A percentile compares a stretch with the other conserved stretches of the same genome.
phyloP scores from a whole-genome alignment of 148 eudicot genomes.

The Hydrangea macrophylla region DNA sequence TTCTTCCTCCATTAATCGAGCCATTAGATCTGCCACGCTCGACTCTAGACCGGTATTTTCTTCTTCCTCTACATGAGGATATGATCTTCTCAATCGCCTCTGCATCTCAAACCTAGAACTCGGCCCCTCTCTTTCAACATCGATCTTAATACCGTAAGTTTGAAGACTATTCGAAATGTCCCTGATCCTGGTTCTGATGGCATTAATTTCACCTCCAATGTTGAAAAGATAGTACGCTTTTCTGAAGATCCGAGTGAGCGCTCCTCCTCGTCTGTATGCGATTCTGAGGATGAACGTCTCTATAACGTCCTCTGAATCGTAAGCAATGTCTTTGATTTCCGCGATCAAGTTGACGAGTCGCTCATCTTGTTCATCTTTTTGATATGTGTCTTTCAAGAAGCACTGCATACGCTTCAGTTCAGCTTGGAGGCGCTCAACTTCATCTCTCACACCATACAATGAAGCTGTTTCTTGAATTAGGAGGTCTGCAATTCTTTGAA shows the following conservation, averaged over 20 bases:
- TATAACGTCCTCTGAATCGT: conserved; percentile 27
- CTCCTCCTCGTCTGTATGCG: too few relatives aligned
- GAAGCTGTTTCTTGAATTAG: background rate
- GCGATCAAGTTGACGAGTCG: conserved; percentile 5
- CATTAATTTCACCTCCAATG: too few relatives aligned
- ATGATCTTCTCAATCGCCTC: too few relatives aligned
- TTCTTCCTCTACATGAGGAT: conserved; percentile 1
- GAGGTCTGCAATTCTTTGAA: conserved; percentile 1
- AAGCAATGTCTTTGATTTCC: conserved; percentile 16
- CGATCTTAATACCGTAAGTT: too few relatives aligned
- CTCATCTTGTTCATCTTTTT: conserved; percentile 9
- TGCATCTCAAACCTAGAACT: too few relatives aligned
- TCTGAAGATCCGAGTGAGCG: too few relatives aligned
- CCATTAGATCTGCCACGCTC: conserved; percentile 8
- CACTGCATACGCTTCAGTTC: conserved; percentile 14
- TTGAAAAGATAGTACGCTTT: too few relatives aligned
- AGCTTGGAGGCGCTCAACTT: conserved; percentile 8
- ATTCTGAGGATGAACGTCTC: conserved; percentile 10
- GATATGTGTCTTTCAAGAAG: conserved; percentile 8
- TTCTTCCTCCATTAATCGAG: background rate
- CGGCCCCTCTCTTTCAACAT: too few relatives aligned
- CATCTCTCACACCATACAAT: background rate
- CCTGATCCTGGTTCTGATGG: too few relatives aligned
- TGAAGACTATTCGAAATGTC: too few relatives aligned
- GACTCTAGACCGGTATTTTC: conserved; percentile 20